Evolutionary conservation across 1,284 basidiomycete genomes (phyloP), one percentile per base, ranked within the genome.

Genomic region (Pseudozyma hubeiensis): DNA sequence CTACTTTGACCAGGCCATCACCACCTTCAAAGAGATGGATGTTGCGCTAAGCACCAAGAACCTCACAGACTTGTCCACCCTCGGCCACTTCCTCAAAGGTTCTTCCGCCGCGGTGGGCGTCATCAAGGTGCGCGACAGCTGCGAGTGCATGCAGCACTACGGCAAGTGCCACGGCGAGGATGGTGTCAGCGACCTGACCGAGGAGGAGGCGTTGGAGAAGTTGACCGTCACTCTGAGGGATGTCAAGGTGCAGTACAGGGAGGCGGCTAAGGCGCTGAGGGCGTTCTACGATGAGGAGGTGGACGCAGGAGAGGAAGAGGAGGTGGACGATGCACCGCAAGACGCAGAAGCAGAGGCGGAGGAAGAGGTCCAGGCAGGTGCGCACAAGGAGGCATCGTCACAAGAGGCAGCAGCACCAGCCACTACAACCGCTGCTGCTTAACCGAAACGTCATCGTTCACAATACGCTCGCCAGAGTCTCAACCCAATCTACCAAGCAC

Each of bases 21-120:
- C 85, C 34, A 94, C 93, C 0, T 94, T 97, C 76, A 84, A 87
- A 29, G 86, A 91, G 50, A 94, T 97, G 91, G 89, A 93, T 78
- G 82, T 87, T 1, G 90, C 90, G 35, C 87, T 93, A 91, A 79
- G 82, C 44, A 84, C 80, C 29, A 87, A 90, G 68, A 88, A 93
- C 75, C 88, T 94, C 14, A 76, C 81, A 8, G 86, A 89, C 74
- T 88, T 97, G 14, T 91, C 92, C 5, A 87, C 87, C 16, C 87
- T 93, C 11, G 94, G 94, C 0, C 94, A 97, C 85, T 97, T 93
- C 85, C 89, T 97, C 82, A 97, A 97, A 85, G 94, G 94, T 51
- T 95, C 93, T 2, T 94, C 93, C 34, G 94, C 94, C 14, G 93
- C 94, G 1, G 88, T 97, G 45, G 94, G 94, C 39, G 89, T 94